A percentile compares a stretch with the other conserved stretches of the same genome.
phyloP scores from a whole-genome alignment of 139 green algal species.

The Chlorella sp. region DNA sequence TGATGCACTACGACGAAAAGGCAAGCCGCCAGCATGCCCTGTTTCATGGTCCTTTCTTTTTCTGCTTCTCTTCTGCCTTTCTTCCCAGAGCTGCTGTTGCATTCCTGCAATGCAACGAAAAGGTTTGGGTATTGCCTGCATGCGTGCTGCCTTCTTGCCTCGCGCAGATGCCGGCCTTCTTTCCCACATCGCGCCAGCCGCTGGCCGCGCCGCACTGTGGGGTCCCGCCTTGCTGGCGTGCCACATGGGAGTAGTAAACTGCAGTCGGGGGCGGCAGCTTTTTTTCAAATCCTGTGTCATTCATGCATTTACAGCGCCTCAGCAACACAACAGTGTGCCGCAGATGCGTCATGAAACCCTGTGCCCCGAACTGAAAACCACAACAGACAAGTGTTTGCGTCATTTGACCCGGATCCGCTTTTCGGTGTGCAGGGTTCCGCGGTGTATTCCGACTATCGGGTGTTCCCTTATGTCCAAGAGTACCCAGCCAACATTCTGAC shows the following conservation, averaged over 20 bases:
- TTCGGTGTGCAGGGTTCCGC: not conserved
- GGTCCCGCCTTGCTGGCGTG: no score
- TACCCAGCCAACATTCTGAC: constrained; percentile 17
- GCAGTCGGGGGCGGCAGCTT: no score
- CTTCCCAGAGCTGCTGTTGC: not conserved
- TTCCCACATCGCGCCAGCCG: not conserved
- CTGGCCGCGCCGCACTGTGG: no score
- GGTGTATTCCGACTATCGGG: constrained; percentile 40
- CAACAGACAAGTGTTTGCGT: no score
- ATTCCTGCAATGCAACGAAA: not conserved
- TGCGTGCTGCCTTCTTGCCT: not conserved
- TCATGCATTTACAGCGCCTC: no score
- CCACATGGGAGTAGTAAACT: no score
- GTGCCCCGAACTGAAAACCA: no score
- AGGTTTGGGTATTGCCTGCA: not conserved
- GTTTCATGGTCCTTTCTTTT: no score
- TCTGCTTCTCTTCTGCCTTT: no score
- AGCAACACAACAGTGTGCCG: no score
- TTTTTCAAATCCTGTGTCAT: no score
- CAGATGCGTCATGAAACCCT: no score
- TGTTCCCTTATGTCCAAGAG: constrained; percentile 56
- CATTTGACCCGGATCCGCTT: not conserved
- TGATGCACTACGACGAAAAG: constrained; percentile 61
- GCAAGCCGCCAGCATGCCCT: not conserved
- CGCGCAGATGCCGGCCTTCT: not conserved